Conservation (phyloP, 176 grass and related monocot genomes). For the Oryza australiensis region DNA sequence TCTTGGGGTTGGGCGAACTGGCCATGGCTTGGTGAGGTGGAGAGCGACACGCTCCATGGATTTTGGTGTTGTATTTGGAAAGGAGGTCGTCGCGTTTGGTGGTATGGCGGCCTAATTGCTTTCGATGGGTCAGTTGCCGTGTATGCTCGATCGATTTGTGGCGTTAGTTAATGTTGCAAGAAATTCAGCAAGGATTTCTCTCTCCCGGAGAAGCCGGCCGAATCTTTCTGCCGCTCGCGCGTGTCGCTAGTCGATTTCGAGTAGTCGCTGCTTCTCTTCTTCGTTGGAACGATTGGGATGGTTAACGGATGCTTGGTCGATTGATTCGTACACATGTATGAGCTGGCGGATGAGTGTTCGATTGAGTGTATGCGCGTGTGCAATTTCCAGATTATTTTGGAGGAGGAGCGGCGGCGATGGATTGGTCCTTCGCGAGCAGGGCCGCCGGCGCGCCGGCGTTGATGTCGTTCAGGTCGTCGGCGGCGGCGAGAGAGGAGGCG, state of each 20-base stretch:
- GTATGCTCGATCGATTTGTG: slow-evolving; percentile 15
- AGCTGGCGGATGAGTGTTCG: neutral
- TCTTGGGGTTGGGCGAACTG: neutral
- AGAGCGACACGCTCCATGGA: neutral
- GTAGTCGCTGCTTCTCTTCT: neutral
- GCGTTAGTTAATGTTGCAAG: slow-evolving; percentile 10
- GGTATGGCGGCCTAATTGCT: slow-evolving; percentile 42
- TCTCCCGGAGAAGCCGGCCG: slow-evolving; percentile 23
- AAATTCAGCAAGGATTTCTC: neutral
- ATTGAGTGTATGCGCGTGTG: neutral
- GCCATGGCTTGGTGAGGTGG: neutral
- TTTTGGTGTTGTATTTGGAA: neutral
- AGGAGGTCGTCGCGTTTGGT: neutral
- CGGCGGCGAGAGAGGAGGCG: slow-evolving; percentile 41
- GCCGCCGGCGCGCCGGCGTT: slow-evolving; percentile 46
- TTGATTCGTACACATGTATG: slow-evolving; percentile 1
- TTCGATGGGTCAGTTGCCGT: slow-evolving; percentile 17
- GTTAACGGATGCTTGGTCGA: slow-evolving; percentile 35
- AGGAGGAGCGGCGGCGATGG: slow-evolving; percentile 42
- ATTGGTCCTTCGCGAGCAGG: slow-evolving; percentile 71
- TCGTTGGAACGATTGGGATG: slow-evolving; percentile 27
- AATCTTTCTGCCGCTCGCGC: slow-evolving; percentile 30
- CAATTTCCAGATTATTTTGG: slow-evolving; percentile 55
- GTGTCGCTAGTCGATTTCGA: slow-evolving; percentile 32
- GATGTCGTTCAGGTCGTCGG: slow-evolving; percentile 50